A percentile compares a stretch with the other conserved stretches of the same genome.
Evolutionary conservation across 352 stramenopile species (phyloP).

Genomic region (Elongisporangium undulatum): DNA sequence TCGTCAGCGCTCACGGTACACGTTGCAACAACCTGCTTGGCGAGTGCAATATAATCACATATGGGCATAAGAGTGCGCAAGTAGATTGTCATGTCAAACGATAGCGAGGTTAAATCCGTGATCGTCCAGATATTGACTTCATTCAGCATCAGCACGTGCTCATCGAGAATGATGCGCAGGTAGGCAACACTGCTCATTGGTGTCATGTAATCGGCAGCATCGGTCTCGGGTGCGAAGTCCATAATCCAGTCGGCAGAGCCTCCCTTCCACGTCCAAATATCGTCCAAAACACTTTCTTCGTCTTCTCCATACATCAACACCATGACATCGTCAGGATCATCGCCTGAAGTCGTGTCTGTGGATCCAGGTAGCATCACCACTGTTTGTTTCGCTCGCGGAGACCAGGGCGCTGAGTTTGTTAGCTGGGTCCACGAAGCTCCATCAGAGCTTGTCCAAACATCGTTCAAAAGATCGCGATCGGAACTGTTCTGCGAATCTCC

Average conservation of each 20-base stretch:
- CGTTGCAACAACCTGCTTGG: conserved; percentile 46
- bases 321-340: conserved; percentile 44
- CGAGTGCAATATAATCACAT: conserved; percentile 67
- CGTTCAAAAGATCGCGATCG: conserved; percentile 43
- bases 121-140: conserved; percentile 70
- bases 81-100: conserved; percentile 41
- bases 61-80: conserved; percentile 55
- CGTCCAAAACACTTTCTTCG: conserved; percentile 44
- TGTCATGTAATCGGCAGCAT: conserved; percentile 34
- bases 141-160: conserved; percentile 48
- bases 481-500: conserved; percentile 17
- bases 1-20: conserved; percentile 41
- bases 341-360: conserved; percentile 30
- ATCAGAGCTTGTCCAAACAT: conserved; percentile 57
- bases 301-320: conserved; percentile 63
- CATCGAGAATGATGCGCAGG: conserved; percentile 42
- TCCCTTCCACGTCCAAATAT: conserved; percentile 66
- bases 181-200: conserved; percentile 40
- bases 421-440: conserved; percentile 40
- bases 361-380: conserved; percentile 33
- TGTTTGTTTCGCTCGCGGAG: conserved; percentile 48
- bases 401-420: conserved; percentile 30
- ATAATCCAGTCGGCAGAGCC: conserved; percentile 25
- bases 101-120: conserved; percentile 60
- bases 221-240: conserved; percentile 36